A percentile compares a stretch with the other conserved stretches of the same genome.
phyloP scores from a whole-genome alignment of 805 yeast species.

The Candida arabinofermentans region DNA sequence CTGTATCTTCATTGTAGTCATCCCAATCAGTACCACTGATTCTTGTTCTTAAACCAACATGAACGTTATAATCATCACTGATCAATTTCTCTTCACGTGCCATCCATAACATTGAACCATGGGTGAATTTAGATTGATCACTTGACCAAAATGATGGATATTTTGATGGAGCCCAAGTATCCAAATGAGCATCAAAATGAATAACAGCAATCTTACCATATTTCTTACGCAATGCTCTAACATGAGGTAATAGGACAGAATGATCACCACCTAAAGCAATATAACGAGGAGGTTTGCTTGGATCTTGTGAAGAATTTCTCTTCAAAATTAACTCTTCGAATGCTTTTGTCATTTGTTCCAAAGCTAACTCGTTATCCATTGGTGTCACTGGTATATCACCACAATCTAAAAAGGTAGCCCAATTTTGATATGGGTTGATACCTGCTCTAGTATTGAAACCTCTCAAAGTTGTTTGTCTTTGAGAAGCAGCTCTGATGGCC shows the following conservation, averaged over 20 bases:
- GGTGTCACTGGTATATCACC: constrained; percentile 58
- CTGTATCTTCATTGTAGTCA: constrained; percentile 64
- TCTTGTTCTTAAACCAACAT: constrained; percentile 75
- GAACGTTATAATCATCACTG: constrained; percentile 52
- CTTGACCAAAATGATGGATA: constrained; percentile 45
- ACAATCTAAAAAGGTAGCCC: constrained; percentile 51
- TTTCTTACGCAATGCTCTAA: constrained; percentile 55
- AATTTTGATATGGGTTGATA: constrained; percentile 44
- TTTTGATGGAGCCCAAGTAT: constrained; percentile 73
- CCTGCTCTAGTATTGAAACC: constrained; percentile 63
- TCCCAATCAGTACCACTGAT: constrained; percentile 54
- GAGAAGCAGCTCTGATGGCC: constrained; percentile 64
- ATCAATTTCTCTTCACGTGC: constrained; percentile 68
- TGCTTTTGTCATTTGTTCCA: constrained; percentile 50
- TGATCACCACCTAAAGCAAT: constrained; percentile 84
- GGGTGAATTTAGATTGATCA: constrained; percentile 54
- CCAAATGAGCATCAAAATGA: constrained; percentile 84
- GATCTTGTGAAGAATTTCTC: constrained; percentile 22
- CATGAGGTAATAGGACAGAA: constrained; percentile 66
- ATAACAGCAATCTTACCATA: constrained; percentile 70
- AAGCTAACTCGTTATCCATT: constrained; percentile 52
- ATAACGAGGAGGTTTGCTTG: constrained; percentile 49
- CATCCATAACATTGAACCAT: constrained; percentile 86
- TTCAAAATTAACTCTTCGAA: constrained; percentile 50
- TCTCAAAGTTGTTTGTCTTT: constrained; percentile 62